Evolutionary conservation across 257 asterid species (phyloP), one percentile per base, ranked within the genome.

Genomic region (Solanum chiquidenum): DNA sequence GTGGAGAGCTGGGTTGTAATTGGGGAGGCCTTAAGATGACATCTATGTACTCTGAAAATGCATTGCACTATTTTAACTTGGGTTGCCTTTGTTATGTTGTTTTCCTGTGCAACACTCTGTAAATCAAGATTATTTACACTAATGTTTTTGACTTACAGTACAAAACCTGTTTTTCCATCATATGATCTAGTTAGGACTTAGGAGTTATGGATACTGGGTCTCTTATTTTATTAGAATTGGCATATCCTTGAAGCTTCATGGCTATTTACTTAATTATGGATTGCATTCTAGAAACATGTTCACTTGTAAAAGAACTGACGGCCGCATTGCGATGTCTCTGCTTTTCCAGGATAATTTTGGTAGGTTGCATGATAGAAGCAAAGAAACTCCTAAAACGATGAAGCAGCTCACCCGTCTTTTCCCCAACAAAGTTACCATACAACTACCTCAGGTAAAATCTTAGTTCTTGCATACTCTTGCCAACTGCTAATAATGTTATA

Each of bases 361-460:
- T 89, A 91, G 95, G 88, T 86, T 95, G 90, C 96, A 93, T 40
- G 99, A 95, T 79, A 93, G 94, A 90, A 93, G 89, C 92, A 96
- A 96, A 91, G 98, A 96, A 92, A 93, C 95, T 66, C 95, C 98
- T 68, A 96, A 96, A 93, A 91, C 93, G 89, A 84, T 92, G 94
- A 95, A 95, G 93, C 98, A 94, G 89, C 95, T 96, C 87, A 91
- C 90, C 88, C 98, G 98, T 37, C 96, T 96, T 90, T 96, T 96
- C 87, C 98, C 98, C 34, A 96, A 96, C 92, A 96, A 95, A 94
- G 95, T 96, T 75, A 89, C 95, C 72, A 93, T 96, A 90, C 98
- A 94, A 91, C 90, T 92, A 87, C 99, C 99, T 83, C 99, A 96
- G 98, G 99, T 95, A 90, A 91, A 71, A 73, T n/a, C 49, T 62